Evolutionary conservation across 768 basidiomycete species (phyloP).

Genomic region (Bullera alba): DNA sequence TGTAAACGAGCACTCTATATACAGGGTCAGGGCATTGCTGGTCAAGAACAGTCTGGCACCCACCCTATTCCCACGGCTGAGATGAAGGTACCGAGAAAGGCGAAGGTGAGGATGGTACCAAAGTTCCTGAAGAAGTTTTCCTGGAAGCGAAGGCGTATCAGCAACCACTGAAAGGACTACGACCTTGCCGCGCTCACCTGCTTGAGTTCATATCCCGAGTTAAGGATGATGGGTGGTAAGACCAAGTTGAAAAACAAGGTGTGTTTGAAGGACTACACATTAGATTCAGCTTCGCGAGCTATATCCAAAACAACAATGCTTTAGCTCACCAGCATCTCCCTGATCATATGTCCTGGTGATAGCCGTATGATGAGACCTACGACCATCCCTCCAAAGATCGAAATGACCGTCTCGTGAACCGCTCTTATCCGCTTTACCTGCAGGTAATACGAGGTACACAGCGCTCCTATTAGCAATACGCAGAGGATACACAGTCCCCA

Average conservation of each 20-base stretch:
- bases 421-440: slow-evolving; percentile 94
- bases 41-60: slow-evolving; percentile 46
- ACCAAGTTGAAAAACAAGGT: slow-evolving; percentile 96
- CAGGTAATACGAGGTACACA: slow-evolving; percentile 95
- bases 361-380: slow-evolving; percentile 86
- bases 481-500: slow-evolving; percentile 48
- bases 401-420: slow-evolving; percentile 90
- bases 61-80: slow-evolving; percentile 94
- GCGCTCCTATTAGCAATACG: slow-evolving; percentile 81
- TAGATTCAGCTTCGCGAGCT: neutral
- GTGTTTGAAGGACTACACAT: slow-evolving; percentile 78
- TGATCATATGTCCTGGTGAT: slow-evolving; percentile 85
- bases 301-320: neutral
- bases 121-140: slow-evolving; percentile 99
- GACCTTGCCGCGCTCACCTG: slow-evolving; percentile 55
- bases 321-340: slow-evolving; percentile 87
- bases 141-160: too few relatives aligned
- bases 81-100: slow-evolving; percentile 91
- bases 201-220: slow-evolving; percentile 95
- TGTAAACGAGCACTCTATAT: slow-evolving; percentile 89
- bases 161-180: too few relatives aligned
- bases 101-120: slow-evolving; percentile 77
- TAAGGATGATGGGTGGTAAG: slow-evolving; percentile 96
- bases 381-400: slow-evolving; percentile 88
- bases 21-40: neutral